These are phyloP conservation scores for Phytopythium aichiense DNA, from an alignment of 352 stramenopile genomes.

Conservation along the genomic window DNA sequence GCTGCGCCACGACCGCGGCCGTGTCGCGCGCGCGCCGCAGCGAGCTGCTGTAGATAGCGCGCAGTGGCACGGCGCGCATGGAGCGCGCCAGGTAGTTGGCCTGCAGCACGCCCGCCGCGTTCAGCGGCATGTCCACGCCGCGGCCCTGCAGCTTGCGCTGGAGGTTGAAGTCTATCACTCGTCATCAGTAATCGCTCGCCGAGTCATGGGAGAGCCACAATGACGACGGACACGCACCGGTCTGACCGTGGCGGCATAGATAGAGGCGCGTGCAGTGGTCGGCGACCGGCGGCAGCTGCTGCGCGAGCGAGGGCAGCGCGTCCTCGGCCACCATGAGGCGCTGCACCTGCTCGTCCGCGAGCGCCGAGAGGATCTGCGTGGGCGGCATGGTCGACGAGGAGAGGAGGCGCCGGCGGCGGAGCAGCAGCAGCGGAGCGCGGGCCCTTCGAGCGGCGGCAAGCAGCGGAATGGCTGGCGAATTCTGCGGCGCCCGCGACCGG, in stretches of 20 bases:
- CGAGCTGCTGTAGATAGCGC: constrained; percentile 63
- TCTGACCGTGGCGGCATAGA: constrained; percentile 78
- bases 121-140: constrained; percentile 72
- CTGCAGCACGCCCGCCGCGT: constrained; percentile 51
- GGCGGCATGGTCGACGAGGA: constrained; percentile 16
- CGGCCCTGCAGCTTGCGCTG: constrained; percentile 73
- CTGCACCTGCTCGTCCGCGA: constrained; percentile 20
- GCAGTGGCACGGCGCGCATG: constrained; percentile 66
- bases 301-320: constrained; percentile 22
- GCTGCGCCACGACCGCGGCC: constrained; percentile 39
- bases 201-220: not conserved
- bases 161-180: constrained; percentile 51
- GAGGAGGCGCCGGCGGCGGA: not conserved
- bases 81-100: constrained; percentile 51
- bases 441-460: not conserved
- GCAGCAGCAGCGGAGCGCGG: not conserved
- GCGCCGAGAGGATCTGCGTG: constrained; percentile 12
- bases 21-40: constrained; percentile 54
- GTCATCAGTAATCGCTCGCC: too few relatives aligned
- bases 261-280: constrained; percentile 57
- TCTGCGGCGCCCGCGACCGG: not conserved
- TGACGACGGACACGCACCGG: constrained; percentile 16
- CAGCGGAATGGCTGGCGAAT: constrained; percentile 2
- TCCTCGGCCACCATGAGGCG: constrained; percentile 12
- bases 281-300: constrained; percentile 54